Base-by-base conservation (phyloP, 495 filamentous ascomycete species). In the Sporormia fimetaria region DNA sequence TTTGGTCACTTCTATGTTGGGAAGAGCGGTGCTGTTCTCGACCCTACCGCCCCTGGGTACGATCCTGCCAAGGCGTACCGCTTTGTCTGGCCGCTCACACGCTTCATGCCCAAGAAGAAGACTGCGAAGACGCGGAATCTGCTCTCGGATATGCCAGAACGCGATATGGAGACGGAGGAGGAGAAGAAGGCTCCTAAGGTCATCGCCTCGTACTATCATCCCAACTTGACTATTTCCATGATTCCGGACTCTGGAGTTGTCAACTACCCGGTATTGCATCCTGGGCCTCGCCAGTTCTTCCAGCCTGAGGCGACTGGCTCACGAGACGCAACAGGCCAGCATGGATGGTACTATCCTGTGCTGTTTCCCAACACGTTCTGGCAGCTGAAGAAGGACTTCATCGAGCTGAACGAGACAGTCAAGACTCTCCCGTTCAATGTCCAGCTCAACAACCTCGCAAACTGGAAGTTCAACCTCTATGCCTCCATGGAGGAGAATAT, bases 331-430 rank as follows among this genome's bases (percentile, higher is more conserved):
- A 75, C 75, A 4, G 90, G 90, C 5, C 73, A 86, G 59, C 87
- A 95, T 63, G 81, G 81, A 29, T 98, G 90, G 90, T 98, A 95
- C 62, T 98, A 90, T 57, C 90, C 90, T 3, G 77, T 94, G 39
- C 60, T 94, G 21, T 98, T 78, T 56, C 60, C 87, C 60, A 98
- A 96, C 61, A 90, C 86, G 4, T 98, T 98, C 66, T 98, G 90
- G 90, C 85, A 95, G 62, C 68, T 98, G 49, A 81, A 72, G 56
- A 73, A 71, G 42, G 87, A 96, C 45, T 96, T 95, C 90, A 81
- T 69, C 20, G 71, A 90, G 45, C 64, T 98, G 12, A 98, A 98
- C 62, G 78, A 78, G n/a, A 96, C 90, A 0, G 83, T 95, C 54
- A 75, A 76, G 54, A 72, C 65, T 5, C 66, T 98, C 6, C 88